phyloP scores from a whole-genome alignment of 352 stramenopile species.

The Phytopythium vexans region DNA sequence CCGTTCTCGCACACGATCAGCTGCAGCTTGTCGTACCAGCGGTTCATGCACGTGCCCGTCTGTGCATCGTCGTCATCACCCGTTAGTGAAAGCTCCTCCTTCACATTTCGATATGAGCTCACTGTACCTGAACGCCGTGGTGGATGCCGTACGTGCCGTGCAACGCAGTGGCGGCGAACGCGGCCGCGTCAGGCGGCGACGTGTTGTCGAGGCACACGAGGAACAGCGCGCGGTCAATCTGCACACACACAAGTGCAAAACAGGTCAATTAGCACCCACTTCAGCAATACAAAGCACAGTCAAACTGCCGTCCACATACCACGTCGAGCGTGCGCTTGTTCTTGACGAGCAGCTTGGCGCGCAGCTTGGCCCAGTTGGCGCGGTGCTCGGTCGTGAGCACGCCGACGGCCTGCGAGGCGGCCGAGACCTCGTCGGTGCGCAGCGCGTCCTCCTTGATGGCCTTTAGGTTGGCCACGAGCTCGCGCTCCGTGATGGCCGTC shows the following conservation, averaged over 20 bases:
- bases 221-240: slow-evolving; percentile 92
- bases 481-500: slow-evolving; percentile 87
- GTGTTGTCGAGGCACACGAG: slow-evolving; percentile 94
- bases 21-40: slow-evolving; percentile 98
- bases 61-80: slow-evolving; percentile 7
- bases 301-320: slow-evolving; percentile 17
- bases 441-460: slow-evolving; percentile 87
- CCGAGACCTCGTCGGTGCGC: slow-evolving; percentile 52
- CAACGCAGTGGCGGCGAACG: slow-evolving; percentile 83
- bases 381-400: slow-evolving; percentile 92
- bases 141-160: slow-evolving; percentile 91
- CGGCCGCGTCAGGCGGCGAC: slow-evolving; percentile 65
- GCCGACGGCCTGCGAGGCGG: slow-evolving; percentile 69
- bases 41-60: slow-evolving; percentile 94
- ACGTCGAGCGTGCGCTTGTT: slow-evolving; percentile 83
- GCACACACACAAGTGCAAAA: neutral
- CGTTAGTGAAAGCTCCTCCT: no score
- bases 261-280: no score
- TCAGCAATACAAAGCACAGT: neutral
- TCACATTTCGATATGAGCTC: no score
- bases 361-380: slow-evolving; percentile 87
- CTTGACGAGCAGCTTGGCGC: slow-evolving; percentile 69
- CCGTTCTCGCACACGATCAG: slow-evolving; percentile 94
- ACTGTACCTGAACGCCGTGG: slow-evolving; percentile 32
- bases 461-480: slow-evolving; percentile 90